These are phyloP conservation scores for Perkinsus chesapeaki DNA, from an alignment of 169 alveolate species.

Conservation along the genomic window DNA sequence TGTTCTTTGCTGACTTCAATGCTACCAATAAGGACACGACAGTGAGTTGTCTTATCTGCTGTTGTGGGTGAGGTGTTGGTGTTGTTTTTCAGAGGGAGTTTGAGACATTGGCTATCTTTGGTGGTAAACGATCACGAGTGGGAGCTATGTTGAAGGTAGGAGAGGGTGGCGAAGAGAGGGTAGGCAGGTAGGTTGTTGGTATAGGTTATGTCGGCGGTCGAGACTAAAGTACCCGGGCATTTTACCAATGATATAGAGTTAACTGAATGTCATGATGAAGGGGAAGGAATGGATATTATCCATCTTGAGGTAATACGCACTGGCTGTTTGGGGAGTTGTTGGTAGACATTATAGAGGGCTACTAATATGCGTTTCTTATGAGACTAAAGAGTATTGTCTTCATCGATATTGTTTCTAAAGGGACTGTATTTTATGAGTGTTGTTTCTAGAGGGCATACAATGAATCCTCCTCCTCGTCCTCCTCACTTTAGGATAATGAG, in stretches of 20 bases:
- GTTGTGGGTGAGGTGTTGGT: neutral
- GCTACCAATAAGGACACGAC: neutral
- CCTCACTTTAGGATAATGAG: neutral
- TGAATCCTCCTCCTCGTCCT: neutral
- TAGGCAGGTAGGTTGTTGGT: neutral
- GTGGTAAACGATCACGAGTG: constrained; percentile 3
- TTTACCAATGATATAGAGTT: constrained; percentile 11
- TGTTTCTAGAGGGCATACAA: neutral
- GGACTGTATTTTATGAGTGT: neutral
- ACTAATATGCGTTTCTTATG: neutral
- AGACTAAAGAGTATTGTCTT: neutral
- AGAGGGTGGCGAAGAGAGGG: neutral
- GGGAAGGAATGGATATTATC: neutral
- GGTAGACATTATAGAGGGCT: neutral
- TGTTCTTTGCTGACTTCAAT: constrained; percentile 16
- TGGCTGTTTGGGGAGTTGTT: too few relatives aligned
- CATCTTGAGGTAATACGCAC: neutral
- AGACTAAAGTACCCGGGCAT: constrained; percentile 34
- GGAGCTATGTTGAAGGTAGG: constrained; percentile 13
- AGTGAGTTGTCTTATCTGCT: neutral
- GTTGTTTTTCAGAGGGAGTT: neutral
- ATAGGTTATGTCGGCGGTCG: constrained; percentile 37
- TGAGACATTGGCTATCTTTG: constrained; percentile 9
- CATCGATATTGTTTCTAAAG: neutral
- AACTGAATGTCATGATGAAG: neutral